Evolutionary conservation across 345 rosid species (phyloP), one percentile per base, ranked within the genome.

Genomic region (Brassica incana): DNA sequence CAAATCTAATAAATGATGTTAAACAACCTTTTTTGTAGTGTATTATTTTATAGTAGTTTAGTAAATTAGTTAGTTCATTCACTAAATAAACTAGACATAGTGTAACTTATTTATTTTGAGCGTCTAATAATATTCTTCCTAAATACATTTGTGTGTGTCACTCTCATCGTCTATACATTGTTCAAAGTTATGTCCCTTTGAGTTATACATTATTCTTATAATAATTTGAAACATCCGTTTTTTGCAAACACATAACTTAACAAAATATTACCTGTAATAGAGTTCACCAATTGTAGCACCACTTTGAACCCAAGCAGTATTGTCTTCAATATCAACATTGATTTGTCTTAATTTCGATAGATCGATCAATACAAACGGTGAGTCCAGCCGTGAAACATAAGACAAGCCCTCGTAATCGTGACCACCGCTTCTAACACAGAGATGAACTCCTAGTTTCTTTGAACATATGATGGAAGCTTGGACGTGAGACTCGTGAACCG

Each of bases 391-490:
- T 0, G 90, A 87, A 5, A 85, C 85, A 48, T 84, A 91, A 8
- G 91, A 88, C 9, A 88, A 36, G 5, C 90, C 91, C 75, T 89
- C 93, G 16, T 83, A 88, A 62, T 88, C 92, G 69, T 87, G 93
- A 15, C 97, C 97, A 0, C 93, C 92, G 3, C 92, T 88, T 0
- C 91, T 86, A 35, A 87, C 75, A 65, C 87, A 79, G 14, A 87
- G 65, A 64, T 88, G 90, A 32, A 87, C 27, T 5, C 83, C 74
- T 2, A 83, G 84, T 67, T 85, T 3, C 33, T 81, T 85, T 5
- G 87, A 72, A 61, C 93, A 91, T 3, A 87, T 80, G 58, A 91
- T 80, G 36, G 86, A 84, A 2, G 91, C 87, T 62, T 85, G 91
- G 50, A 91, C 86, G 14, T 91, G 92, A 77, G 87, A 76, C 65